These are phyloP conservation scores for Alternaria arborescens DNA, from an alignment of 2,329 filamentous ascomycete species.

Conservation along the genomic window DNA sequence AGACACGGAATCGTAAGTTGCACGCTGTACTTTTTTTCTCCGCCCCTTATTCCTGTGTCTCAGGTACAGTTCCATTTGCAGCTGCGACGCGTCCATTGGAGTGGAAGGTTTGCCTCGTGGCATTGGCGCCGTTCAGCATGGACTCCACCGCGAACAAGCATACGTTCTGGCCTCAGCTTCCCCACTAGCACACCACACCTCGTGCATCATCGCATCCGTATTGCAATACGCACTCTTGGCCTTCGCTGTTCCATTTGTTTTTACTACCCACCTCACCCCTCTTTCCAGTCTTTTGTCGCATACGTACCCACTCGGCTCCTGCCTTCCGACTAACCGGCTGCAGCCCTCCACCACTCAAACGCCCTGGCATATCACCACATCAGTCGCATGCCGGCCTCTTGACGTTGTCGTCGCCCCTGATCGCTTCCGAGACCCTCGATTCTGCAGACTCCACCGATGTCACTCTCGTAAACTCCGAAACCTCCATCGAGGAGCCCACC, in stretches of 20 bases:
- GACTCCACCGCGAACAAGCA: conserved; percentile 26
- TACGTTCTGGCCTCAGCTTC: conserved; percentile 31
- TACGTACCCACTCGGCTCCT: conserved; percentile 23
- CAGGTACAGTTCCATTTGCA: conserved; percentile 14
- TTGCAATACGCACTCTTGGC: conserved; percentile 16
- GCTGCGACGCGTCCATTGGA: conserved; percentile 10
- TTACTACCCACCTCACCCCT: conserved; percentile 14
- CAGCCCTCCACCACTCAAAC: conserved; percentile 45
- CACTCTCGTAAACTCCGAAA: conserved; percentile 43
- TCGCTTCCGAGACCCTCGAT: conserved; percentile 53
- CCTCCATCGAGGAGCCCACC: conserved; percentile 39
- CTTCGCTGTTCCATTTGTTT: conserved; percentile 24
- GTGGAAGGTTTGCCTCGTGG: conserved; percentile 14
- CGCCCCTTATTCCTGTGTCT: conserved; percentile 11
- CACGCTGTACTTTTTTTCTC: conserved; percentile 15
- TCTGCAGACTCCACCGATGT: conserved; percentile 30
- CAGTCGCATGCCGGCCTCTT: conserved; percentile 60
- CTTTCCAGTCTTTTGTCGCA: conserved; percentile 24
- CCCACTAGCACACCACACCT: conserved; percentile 21
- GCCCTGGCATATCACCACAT: conserved; percentile 56
- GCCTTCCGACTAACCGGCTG: conserved; percentile 35
- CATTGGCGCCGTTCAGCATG: conserved; percentile 29
- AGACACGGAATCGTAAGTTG: conserved; percentile 60
- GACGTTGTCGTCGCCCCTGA: conserved; percentile 60
- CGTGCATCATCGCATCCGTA: conserved; percentile 20